Evolutionary conservation across 2,329 filamentous ascomycete species (phyloP), one percentile per base, ranked within the genome.

Genomic region (Nannizziopsis barbatae): DNA sequence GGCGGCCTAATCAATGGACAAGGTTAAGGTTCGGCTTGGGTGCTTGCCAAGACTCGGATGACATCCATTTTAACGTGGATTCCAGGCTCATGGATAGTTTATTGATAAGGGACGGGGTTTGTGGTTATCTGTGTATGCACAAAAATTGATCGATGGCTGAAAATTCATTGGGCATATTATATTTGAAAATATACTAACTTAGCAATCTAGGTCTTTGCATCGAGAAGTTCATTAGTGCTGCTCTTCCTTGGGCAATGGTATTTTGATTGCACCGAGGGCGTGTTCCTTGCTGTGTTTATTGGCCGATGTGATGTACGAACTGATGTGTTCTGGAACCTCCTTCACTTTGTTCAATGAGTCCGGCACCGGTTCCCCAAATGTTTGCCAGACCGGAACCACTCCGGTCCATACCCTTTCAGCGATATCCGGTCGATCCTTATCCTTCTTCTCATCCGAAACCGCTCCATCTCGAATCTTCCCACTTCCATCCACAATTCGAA

Each of bases 391-490:
- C 1, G 87, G 69, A 55, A 81, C 68, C n/a, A 80, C 76, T 1
- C 78, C 78, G 1, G 74, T 76, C 77, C 77, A 81, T 6, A 76
- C 71, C 39, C 64, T 69, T 27, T 67, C 63, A 2, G 69, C 70
- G 17, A 79, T 59, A 18, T 75, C 71, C 5, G 60, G 55, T 42
- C 63, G 60, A 51, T 70, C 66, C 56, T 68, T 54, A 61, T 81
- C 78, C 56, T 75, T 74, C 53, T 68, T 71, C 50, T 80, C 76
- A 58, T 80, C 76, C n/a, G 72, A 72, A 1, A 84, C 80, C 35
- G 72, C 72, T 0, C 84, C 85, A 18, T 74, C 71, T 6, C 84
- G 73, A 37, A 84, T 71, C 73, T 94, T 94, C 22, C 81, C 84
- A 58, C 83, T 88, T 3, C 84, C 87, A 43, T 77, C 79, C 12